Base-by-base conservation (phyloP, 345 rosid genomes). In the Salix arbutifolia region DNA sequence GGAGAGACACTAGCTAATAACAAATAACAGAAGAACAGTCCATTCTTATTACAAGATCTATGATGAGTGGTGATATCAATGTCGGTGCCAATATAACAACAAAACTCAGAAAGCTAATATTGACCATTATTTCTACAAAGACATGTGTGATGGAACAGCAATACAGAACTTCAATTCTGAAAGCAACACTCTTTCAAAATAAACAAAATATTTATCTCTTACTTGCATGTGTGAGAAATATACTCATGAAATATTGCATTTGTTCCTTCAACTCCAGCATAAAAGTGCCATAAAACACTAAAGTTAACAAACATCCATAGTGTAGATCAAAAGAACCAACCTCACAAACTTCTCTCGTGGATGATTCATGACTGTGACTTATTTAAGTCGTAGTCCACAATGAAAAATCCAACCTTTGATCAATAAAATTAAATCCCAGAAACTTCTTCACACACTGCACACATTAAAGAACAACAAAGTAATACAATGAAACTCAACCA, bases 331-430 rank as follows among this genome's bases (percentile, higher is more conserved):
- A 28, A 26, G 25, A 74, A 85, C 84, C 61, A 60, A 91, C 92
- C 92, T 90, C 62, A 90, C 90, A 75, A 84, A 82, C 87, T 89
- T 91, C 86, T 84, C 92, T 5, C 78, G 89, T 38, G 85, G 80
- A 73, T 82, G 82, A 78, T 69, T 84, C 97, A 89, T 91, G 61
- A 69, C 78, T 74, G 71, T 13, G 65, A 52, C 46, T 70, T 74
- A 0, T 42, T 31, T 40, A 62, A 53, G 25, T 21, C 23, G n/a
- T 30, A 40, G 31, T 46, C 62, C 26, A 26, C 23, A 53, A 37
- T n/a, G 21, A 76, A 73, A 18, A n/a, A 50, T 72, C 79, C 40
- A 78, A 67, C 72, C 80, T 19, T 66, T 14, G 52, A 77, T 44
- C 31, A 65, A 44, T 19, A 25, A 5, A 69, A 75, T 40, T 37